A percentile compares a stretch with the other conserved stretches of the same genome.
Evolutionary conservation across 1,139 yeast species (phyloP).

Genomic region (Candida smagusa): DNA sequence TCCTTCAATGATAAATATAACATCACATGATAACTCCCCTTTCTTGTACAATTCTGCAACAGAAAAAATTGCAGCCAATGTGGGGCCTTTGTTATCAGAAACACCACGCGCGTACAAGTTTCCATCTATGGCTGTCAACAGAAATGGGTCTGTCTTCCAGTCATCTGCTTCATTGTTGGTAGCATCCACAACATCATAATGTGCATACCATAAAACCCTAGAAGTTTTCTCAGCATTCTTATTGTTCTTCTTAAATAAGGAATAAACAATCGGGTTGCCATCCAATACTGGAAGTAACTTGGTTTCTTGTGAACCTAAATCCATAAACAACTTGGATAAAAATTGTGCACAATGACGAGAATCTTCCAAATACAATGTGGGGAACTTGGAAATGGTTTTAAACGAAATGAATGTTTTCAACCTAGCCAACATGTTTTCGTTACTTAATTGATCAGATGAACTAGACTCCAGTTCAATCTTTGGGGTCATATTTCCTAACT

Average conservation of each 20-base stretch:
- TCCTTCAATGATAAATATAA: constrained; percentile 85
- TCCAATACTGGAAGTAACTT: constrained; percentile 68
- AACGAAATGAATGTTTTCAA: constrained; percentile 62
- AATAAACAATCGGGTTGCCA: constrained; percentile 82
- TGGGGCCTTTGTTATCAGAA: constrained; percentile 93
- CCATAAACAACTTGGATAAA: constrained; percentile 58
- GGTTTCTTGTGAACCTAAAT: constrained; percentile 69
- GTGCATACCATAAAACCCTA: constrained; percentile 85
- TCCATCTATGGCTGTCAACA: constrained; percentile 74
- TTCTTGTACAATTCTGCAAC: constrained; percentile 67
- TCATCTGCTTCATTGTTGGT: constrained; percentile 39
- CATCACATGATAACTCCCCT: constrained; percentile 60
- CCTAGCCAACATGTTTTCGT: constrained; percentile 63
- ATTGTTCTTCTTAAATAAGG: constrained; percentile 53
- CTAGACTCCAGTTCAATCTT: not conserved
- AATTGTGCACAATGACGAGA: constrained; percentile 85
- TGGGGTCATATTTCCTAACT: constrained; percentile 13
- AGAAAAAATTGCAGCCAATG: constrained; percentile 84
- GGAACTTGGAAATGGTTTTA: constrained; percentile 74
- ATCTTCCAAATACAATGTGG: constrained; percentile 66
- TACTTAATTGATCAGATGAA: constrained; percentile 24
- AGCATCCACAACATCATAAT: constrained; percentile 85
- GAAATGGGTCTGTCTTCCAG: constrained; percentile 83
- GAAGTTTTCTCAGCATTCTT: constrained; percentile 12
- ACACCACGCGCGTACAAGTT: constrained; percentile 90